Evolutionary conservation across 148 eudicot genomes (phyloP), one percentile per base, ranked within the genome.

Genomic region (Persicaria maculosa): DNA sequence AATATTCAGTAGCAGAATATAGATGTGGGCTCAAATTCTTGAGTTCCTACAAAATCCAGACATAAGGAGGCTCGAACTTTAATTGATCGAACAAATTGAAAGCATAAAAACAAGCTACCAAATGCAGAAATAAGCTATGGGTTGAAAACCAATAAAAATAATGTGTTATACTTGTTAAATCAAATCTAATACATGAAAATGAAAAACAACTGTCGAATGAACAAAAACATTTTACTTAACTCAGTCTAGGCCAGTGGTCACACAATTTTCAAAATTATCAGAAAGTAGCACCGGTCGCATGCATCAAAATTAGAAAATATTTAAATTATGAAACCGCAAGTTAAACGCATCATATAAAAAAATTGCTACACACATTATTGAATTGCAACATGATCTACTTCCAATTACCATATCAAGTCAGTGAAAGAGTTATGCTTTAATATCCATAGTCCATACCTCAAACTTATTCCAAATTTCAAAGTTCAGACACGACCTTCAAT

Each of bases 1-100:
- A 95, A 74, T 95, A 95, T 74, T 90, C 98, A 78, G 98, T 97
- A 65, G 98, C 98, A 71, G 93, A 87, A 81, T 92, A 90, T 58
- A 95, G 96, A 74, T 95, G 99, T 55, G 99, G 97, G 79, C 92
- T 85, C 70, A 95, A 80, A 70, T 95, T 90, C 81, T 95, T 95
- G 68, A 95, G 96, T 82, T 95, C 99, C 99, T 95, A 85, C 77
- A 80, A 78, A 50, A 80, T 72, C 59, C 55, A 74, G 43, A 47
- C 54, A 0, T 68, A 47, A 36, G 62, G 40, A 54, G 43, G 36
- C 14, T 43, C 48, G 43, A 68, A 45, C 17, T 68, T 14, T 16
- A 67, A 31, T 67, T 19, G 36, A 44, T n/a, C 7, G 1, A 59
- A 22, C 17, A 54, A 54, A 54, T 54, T 16, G 15, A 54, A 54